A percentile compares a stretch with the other conserved stretches of the same genome.
These are phyloP conservation scores for Dendryphion nanum DNA, from an alignment of 2,329 filamentous ascomycete species.

Conservation along the genomic window DNA sequence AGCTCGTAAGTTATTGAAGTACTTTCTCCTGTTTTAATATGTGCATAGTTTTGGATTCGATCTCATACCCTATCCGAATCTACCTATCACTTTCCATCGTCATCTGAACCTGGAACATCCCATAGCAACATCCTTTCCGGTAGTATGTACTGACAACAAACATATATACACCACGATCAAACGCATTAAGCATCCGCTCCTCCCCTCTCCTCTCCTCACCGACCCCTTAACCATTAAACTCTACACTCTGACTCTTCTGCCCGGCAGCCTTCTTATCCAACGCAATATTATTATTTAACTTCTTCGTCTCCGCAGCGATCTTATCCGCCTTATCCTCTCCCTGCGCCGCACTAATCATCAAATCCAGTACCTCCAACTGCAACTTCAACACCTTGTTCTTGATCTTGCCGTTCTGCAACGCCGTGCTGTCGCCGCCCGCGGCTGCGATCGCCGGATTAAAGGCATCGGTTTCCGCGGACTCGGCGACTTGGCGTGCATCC, in stretches of 20 bases:
- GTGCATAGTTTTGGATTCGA: no score
- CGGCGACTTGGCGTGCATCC: conserved; percentile 50
- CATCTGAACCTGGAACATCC: no score
- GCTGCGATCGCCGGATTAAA: conserved; percentile 54
- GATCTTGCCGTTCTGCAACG: conserved; percentile 54
- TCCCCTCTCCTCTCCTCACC: no score
- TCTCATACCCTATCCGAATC: no score
- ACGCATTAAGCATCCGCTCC: no score
- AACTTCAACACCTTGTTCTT: conserved; percentile 60
- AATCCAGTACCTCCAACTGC: conserved; percentile 49
- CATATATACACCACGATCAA: no score
- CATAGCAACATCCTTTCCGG: no score
- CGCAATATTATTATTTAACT: conserved; percentile 52
- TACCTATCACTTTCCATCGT: conserved; percentile 1
- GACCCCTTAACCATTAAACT: conserved; percentile 9
- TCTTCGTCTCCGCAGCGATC: conserved; percentile 47
- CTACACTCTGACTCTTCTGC: conserved; percentile 30
- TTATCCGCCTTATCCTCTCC: conserved; percentile 45
- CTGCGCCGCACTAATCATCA: conserved; percentile 51
- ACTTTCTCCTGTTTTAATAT: no score
- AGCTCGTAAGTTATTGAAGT: no score
- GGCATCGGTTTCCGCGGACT: conserved; percentile 50
- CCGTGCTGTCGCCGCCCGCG: conserved; percentile 40
- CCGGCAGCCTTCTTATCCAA: conserved; percentile 49
- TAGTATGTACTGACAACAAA: no score